A percentile compares a stretch with the other conserved stretches of the same genome.
Evolutionary conservation across 2,329 filamentous ascomycete species (phyloP).

Genomic region (Epichloe scottii): DNA sequence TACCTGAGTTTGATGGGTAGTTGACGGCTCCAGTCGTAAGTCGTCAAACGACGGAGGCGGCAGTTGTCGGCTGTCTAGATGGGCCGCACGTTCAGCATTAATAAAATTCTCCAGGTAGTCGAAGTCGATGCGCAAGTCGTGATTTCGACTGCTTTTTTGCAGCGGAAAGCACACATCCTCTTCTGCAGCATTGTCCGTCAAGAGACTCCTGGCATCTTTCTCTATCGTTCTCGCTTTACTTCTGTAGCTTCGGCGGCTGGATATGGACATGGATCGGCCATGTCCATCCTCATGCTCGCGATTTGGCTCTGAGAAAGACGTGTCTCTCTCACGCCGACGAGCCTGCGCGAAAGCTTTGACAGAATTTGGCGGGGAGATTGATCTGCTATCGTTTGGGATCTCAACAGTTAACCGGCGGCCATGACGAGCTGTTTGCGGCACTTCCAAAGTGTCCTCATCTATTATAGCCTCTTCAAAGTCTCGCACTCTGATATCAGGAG

Average conservation of each 20-base stretch:
- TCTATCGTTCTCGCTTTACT: conserved; percentile 48
- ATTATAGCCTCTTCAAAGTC: conserved; percentile 81
- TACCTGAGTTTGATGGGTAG: conserved; percentile 23
- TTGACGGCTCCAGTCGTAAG: conserved; percentile 16
- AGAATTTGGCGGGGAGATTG: conserved; percentile 83
- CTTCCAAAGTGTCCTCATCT: conserved; percentile 54
- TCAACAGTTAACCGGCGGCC: conserved; percentile 45
- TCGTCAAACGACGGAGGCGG: conserved; percentile 23
- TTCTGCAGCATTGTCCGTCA: conserved; percentile 59
- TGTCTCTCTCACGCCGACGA: conserved; percentile 67
- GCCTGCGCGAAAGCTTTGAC: conserved; percentile 94
- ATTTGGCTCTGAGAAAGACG: conserved; percentile 39
- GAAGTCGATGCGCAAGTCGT: conserved; percentile 77
- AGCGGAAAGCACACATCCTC: conserved; percentile 83
- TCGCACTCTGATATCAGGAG: conserved; percentile 39
- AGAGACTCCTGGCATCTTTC: conserved; percentile 48
- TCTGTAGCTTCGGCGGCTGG: conserved; percentile 47
- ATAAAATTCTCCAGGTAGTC: conserved; percentile 92
- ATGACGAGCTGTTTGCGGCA: conserved; percentile 30
- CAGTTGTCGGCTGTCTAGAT: conserved; percentile 36
- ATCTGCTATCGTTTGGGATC: conserved; percentile 47
- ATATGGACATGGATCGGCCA: conserved; percentile 58
- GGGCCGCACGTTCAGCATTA: conserved; percentile 40
- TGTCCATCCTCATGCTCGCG: conserved; percentile 35
- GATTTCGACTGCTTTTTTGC: conserved; percentile 51